Conservation (phyloP, 306 rosid genomes). For the Prunus davidiana region DNA sequence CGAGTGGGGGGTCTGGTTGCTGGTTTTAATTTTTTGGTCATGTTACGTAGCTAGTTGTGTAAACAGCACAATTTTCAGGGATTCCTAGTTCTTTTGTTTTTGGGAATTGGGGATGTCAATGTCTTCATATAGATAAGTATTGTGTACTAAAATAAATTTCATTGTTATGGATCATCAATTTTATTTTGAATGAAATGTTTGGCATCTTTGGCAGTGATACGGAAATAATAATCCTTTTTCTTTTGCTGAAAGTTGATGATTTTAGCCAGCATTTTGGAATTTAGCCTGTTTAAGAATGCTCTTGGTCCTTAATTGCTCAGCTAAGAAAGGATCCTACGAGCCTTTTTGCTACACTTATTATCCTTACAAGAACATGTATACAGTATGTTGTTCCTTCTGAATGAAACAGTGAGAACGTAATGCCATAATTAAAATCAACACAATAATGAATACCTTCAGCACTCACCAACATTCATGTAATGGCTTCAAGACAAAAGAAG, state of each 20-base stretch:
- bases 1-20: background rate
- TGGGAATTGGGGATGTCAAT: background rate
- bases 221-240: background rate
- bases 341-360: background rate
- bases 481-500: conserved; percentile 23
- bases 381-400: no score
- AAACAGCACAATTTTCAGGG: background rate
- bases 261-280: background rate
- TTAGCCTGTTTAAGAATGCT: background rate
- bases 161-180: background rate
- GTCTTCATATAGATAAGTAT: background rate
- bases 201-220: background rate
- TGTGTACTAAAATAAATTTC: background rate
- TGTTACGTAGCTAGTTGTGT: background rate
- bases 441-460: background rate
- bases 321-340: background rate
- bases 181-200: background rate
- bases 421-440: background rate
- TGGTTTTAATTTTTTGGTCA: background rate
- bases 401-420: background rate
- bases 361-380: background rate
- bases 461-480: conserved; percentile 23
- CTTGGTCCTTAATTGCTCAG: background rate
- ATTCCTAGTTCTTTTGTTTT: background rate
- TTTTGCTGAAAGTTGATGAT: background rate